These are phyloP conservation scores for Parathielavia hyrcaniae DNA, from an alignment of 495 filamentous ascomycete genomes.

Conservation along the genomic window DNA sequence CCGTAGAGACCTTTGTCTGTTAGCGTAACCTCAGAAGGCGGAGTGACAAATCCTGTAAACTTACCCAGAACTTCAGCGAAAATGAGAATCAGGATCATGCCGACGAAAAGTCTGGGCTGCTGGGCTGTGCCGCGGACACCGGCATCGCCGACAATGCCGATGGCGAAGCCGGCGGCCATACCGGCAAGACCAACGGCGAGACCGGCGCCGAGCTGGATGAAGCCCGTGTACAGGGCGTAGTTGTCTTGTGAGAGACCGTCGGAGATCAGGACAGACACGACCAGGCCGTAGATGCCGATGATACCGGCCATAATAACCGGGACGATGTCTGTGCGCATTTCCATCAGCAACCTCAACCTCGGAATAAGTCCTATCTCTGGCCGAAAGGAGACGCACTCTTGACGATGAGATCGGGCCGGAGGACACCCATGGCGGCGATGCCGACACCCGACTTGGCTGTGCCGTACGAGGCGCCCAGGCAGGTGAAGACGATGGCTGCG, in stretches of 20 bases:
- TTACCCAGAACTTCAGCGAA: slow-evolving; percentile 98
- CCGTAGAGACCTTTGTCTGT: slow-evolving; percentile 76
- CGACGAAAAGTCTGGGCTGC: slow-evolving; percentile 95
- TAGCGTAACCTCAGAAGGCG: slow-evolving; percentile 5
- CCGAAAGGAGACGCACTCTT: slow-evolving; percentile 63
- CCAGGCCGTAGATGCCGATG: slow-evolving; percentile 99
- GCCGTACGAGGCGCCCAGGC: slow-evolving; percentile 96
- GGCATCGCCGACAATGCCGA: slow-evolving; percentile 98
- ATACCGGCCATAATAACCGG: slow-evolving; percentile 99
- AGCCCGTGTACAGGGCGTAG: slow-evolving; percentile 78
- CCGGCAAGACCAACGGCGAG: slow-evolving; percentile 92
- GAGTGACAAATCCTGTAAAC: slow-evolving; percentile 23
- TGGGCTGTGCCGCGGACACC: slow-evolving; percentile 98
- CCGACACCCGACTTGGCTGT: slow-evolving; percentile 99
- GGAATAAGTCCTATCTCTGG: neutral
- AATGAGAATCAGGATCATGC: slow-evolving; percentile 99
- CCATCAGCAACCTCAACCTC: neutral
- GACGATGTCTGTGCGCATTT: slow-evolving; percentile 69
- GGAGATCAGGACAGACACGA: slow-evolving; percentile 97
- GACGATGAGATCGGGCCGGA: slow-evolving; percentile 95
- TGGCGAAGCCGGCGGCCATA: slow-evolving; percentile 97
- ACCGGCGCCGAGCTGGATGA: slow-evolving; percentile 97
- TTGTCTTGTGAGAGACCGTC: slow-evolving; percentile 76
- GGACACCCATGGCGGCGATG: slow-evolving; percentile 96
- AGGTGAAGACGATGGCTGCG: slow-evolving; percentile 97